Percentiles rank a stretch among this genome's conserved stretches.
phyloP scores from a whole-genome alignment of 805 yeast genomes.

The Lachancea fermentati region DNA sequence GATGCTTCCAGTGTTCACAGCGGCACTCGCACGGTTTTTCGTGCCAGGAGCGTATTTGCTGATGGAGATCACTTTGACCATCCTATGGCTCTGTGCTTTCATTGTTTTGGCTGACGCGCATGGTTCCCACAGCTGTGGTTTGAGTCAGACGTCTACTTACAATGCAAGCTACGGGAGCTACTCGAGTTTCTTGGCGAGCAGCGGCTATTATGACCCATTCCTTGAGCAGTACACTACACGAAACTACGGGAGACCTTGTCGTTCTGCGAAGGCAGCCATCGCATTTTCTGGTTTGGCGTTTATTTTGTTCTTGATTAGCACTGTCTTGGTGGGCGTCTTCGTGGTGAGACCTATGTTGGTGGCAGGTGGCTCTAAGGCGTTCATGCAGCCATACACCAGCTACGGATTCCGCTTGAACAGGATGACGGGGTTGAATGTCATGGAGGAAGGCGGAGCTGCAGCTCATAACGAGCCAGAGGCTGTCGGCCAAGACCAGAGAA shows the following conservation, averaged over 20 bases:
- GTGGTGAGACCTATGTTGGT: conserved; percentile 27
- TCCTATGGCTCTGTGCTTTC: conserved; percentile 33
- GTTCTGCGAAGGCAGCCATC: conserved; percentile 28
- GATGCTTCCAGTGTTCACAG: conserved; percentile 13
- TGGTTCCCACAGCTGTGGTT: conserved; percentile 28
- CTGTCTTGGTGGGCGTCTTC: conserved; percentile 23
- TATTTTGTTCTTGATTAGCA: conserved; percentile 24
- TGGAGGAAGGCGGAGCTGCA: conserved; percentile 7
- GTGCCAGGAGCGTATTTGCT: conserved; percentile 26
- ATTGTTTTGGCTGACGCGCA: conserved; percentile 31
- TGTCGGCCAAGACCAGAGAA: conserved; percentile 9
- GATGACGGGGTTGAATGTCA: conserved; percentile 20
- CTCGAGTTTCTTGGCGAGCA: conserved; percentile 4
- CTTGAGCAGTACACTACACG: conserved; percentile 9
- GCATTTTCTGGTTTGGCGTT: conserved; percentile 32
- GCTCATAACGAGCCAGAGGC: conserved; percentile 7
- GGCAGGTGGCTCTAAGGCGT: conserved; percentile 19
- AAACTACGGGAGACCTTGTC: conserved; percentile 20
- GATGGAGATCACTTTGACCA: conserved; percentile 9
- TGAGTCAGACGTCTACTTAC: conserved; percentile 11
- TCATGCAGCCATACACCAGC: conserved; percentile 1
- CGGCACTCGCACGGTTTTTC: conserved; percentile 26
- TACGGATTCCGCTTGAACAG: conserved; percentile 18
- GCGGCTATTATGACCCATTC: conserved; percentile 16
- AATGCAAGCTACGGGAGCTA: conserved; percentile 15